Conservation (phyloP, 2,329 filamentous ascomycete genomes). For the Tolypocladium ophioglossoides region DNA sequence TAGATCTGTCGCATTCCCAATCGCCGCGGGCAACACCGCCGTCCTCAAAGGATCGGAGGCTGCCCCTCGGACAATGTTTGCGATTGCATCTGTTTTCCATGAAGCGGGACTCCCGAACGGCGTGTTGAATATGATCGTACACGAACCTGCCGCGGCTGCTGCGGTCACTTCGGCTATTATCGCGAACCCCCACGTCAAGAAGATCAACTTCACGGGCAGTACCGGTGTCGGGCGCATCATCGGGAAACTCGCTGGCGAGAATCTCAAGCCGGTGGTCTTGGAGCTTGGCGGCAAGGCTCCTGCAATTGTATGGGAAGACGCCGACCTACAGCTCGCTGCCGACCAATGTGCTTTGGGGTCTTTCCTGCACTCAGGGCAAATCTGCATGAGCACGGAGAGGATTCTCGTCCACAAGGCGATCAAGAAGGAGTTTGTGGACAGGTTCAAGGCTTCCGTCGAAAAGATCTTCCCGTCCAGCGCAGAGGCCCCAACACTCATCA, state of each 20-base stretch:
- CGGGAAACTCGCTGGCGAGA: constrained; percentile 55
- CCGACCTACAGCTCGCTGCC: constrained; percentile 63
- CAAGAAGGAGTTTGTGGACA: constrained; percentile 32
- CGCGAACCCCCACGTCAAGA: constrained; percentile 55
- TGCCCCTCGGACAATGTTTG: constrained; percentile 52
- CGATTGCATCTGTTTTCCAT: constrained; percentile 51
- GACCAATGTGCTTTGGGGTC: constrained; percentile 56
- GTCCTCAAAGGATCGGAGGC: constrained; percentile 64
- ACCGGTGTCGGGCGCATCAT: constrained; percentile 66
- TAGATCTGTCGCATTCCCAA: constrained; percentile 47
- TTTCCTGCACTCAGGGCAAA: constrained; percentile 66
- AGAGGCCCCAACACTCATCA: constrained; percentile 60
- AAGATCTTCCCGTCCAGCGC: constrained; percentile 41
- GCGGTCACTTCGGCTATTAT: constrained; percentile 59
- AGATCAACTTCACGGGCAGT: constrained; percentile 80
- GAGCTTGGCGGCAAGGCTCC: constrained; percentile 78
- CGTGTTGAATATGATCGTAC: constrained; percentile 61
- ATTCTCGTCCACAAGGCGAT: constrained; percentile 48
- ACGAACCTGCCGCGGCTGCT: constrained; percentile 54
- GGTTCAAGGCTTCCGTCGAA: constrained; percentile 27
- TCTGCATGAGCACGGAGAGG: constrained; percentile 79
- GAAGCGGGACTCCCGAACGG: constrained; percentile 70
- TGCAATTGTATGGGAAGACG: constrained; percentile 70
- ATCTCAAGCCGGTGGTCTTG: constrained; percentile 69
- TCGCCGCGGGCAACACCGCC: constrained; percentile 70